phyloP scores from a whole-genome alignment of 768 basidiomycete species.

The Russula vinacea region DNA sequence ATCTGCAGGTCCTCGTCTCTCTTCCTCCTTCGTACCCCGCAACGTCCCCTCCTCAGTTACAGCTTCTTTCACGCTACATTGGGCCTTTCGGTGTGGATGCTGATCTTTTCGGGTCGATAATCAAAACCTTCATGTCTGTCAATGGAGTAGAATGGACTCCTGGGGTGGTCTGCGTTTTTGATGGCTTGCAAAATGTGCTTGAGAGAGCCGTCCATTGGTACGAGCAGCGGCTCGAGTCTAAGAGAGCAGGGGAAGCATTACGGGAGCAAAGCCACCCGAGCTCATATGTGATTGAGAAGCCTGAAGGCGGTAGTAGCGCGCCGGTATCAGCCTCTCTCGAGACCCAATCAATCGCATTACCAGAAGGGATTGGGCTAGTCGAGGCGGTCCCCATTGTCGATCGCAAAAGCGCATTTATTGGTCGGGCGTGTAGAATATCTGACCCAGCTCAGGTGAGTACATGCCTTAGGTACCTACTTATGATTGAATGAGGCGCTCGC shows the following conservation, averaged over 20 bases:
- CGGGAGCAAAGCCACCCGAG: conserved; percentile 46
- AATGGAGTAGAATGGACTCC: conserved; percentile 74
- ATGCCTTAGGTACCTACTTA: no score
- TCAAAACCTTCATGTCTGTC: conserved; percentile 77
- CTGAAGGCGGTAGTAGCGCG: neutral
- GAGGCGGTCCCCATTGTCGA: conserved; percentile 80
- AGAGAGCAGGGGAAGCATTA: conserved; percentile 52
- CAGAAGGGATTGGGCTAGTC: conserved; percentile 62
- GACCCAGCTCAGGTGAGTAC: conserved; percentile 67
- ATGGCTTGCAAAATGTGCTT: conserved; percentile 73
- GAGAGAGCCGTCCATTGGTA: conserved; percentile 72
- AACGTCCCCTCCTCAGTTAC: conserved; percentile 71
- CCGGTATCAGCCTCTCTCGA: neutral
- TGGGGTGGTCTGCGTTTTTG: conserved; percentile 79
- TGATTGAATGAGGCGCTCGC: neutral
- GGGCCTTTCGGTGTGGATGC: conserved; percentile 76
- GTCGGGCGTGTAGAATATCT: conserved; percentile 76
- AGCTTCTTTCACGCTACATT: conserved; percentile 80
- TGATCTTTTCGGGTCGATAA: conserved; percentile 67
- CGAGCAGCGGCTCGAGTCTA: conserved; percentile 55
- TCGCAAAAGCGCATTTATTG: conserved; percentile 81
- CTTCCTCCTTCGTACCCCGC: conserved; percentile 58
- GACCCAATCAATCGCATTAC: conserved; percentile 37
- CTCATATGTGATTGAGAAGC: neutral
- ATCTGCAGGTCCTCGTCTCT: conserved; percentile 43